Evolutionary conservation across 306 rosid genomes (phyloP).

Genomic region (Prunus dulcis): DNA sequence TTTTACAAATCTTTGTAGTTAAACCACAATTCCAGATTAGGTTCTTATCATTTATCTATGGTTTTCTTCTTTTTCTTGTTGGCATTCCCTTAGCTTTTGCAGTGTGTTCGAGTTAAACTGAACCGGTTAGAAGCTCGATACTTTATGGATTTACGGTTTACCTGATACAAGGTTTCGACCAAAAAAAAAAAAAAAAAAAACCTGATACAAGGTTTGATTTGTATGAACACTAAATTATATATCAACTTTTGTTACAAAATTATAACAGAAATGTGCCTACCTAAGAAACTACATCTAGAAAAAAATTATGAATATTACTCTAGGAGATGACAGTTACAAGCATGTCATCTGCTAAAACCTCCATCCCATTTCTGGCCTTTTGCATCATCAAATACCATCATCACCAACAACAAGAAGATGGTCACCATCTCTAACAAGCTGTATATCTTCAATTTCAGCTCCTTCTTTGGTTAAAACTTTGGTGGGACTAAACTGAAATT

Average conservation of each 20-base stretch:
- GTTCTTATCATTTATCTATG: not conserved
- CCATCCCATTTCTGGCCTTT: not conserved
- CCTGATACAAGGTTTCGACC: not conserved
- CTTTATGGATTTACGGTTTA: not conserved
- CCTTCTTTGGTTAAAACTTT: slow-evolving; percentile 51
- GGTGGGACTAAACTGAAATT: slow-evolving; percentile 41
- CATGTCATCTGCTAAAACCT: not conserved
- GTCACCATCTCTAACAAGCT: slow-evolving; percentile 62
- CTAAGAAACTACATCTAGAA: not conserved
- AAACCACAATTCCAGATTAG: not conserved
- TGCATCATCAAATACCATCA: not conserved
- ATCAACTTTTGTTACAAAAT: not conserved
- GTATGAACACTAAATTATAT: no score
- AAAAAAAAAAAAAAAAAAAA: no score
- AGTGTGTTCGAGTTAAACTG: not conserved
- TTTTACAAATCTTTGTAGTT: not conserved
- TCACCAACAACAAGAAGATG: slow-evolving; percentile 43
- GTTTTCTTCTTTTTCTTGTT: not conserved
- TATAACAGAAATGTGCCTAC: not conserved
- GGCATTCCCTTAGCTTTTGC: not conserved
- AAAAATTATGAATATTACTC: not conserved
- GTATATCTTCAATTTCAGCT: slow-evolving; percentile 59
- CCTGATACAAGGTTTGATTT: not conserved
- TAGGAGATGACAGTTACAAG: not conserved
- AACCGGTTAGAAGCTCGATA: not conserved